A percentile compares a stretch with the other conserved stretches of the same genome.
Evolutionary conservation across 306 rosid species (phyloP).

Genomic region (Crotalaria pallida): DNA sequence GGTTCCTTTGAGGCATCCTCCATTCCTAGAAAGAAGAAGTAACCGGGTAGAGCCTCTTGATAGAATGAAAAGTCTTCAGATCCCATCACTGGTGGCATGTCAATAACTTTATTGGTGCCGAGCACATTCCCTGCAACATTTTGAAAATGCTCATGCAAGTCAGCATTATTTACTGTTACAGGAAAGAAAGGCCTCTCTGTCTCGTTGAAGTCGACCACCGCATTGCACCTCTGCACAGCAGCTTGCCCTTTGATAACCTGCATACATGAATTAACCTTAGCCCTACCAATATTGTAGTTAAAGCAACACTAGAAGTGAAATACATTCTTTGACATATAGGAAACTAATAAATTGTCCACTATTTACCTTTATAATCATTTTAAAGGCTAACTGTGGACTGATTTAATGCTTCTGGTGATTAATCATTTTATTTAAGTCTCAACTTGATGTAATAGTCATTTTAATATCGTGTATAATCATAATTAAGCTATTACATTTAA

Average conservation of each 20-base stretch:
- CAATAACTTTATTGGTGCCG: conserved; percentile 41
- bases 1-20: conserved; percentile 25
- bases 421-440: neutral
- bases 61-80: conserved; percentile 64
- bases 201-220: conserved; percentile 39
- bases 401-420: neutral
- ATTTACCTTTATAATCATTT: neutral
- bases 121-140: conserved; percentile 47
- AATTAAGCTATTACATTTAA: too few relatives aligned
- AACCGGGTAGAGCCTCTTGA: conserved; percentile 61
- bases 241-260: conserved; percentile 68
- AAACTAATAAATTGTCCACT: too few relatives aligned
- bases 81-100: conserved; percentile 40
- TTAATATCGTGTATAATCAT: too few relatives aligned
- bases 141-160: conserved; percentile 44
- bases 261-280: neutral
- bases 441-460: neutral
- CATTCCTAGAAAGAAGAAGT: conserved; percentile 55
- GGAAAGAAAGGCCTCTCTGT: conserved; percentile 34
- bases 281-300: neutral
- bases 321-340: too few relatives aligned
- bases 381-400: neutral
- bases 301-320: neutral
- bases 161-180: conserved; percentile 39
- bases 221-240: conserved; percentile 65